phyloP scores from a whole-genome alignment of 1,139 yeast species.

The Yamadazyma trypodendri region DNA sequence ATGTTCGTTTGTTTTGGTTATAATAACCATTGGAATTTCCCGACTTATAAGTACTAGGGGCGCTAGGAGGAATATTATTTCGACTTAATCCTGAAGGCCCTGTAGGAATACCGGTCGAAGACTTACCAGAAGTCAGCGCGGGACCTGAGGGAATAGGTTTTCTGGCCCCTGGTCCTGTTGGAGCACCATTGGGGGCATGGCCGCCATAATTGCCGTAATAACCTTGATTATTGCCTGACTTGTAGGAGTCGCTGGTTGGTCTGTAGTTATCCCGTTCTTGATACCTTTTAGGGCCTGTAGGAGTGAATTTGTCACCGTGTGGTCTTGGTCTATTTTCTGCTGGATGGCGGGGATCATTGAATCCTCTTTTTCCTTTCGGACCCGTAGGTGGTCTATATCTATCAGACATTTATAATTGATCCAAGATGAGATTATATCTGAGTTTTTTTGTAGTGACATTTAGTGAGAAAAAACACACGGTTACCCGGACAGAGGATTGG shows the following conservation, averaged over 20 bases:
- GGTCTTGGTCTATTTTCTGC: constrained; percentile 13
- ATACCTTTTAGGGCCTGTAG: constrained; percentile 18
- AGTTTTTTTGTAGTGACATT: not conserved
- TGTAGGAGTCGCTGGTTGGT: constrained; percentile 7
- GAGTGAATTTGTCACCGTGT: constrained; percentile 9
- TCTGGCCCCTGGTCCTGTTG: not conserved
- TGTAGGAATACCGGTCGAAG: constrained; percentile 3
- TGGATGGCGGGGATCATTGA: constrained; percentile 9
- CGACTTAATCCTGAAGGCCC: constrained; percentile 10
- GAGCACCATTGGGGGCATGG: not conserved
- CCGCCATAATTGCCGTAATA: not conserved
- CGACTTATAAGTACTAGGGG: not conserved
- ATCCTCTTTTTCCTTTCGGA: constrained; percentile 30
- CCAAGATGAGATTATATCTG: not conserved
- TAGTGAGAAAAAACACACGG: not conserved
- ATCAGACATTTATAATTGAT: constrained; percentile 36
- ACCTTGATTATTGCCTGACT: constrained; percentile 5
- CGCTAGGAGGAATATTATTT: not conserved
- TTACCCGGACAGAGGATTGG: constrained; percentile 1
- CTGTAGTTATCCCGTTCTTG: constrained; percentile 21
- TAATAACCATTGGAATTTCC: not conserved
- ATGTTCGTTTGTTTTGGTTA: constrained; percentile 5
- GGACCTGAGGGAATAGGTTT: constrained; percentile 6
- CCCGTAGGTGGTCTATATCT: constrained; percentile 40
- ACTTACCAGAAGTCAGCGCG: constrained; percentile 1